Evolutionary conservation across 176 grass and related monocot genomes (phyloP), one percentile per base, ranked within the genome.

Genomic region (Olyra latifolia): DNA sequence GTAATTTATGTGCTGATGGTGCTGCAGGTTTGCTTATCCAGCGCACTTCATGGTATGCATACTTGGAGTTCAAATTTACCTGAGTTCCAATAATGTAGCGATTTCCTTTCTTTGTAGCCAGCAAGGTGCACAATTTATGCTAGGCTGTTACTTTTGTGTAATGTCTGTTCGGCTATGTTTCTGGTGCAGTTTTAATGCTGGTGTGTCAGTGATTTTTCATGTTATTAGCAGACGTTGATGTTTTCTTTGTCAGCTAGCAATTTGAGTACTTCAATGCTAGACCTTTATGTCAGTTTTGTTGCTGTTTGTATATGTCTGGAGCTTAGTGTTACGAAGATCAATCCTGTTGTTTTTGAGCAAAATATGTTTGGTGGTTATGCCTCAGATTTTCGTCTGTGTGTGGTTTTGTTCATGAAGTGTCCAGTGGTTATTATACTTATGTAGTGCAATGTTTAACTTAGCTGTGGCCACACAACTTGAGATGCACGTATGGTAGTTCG

Each of bases 1-100:
- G 64, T 71, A 5, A 39, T 67, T 7, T 40, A 0, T 83, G 69
- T 78, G 2, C 50, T 64, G 46, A 10, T 62, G 71, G 7, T 57
- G 24, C 46, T 72, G 54, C 65, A 85, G 87, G 77, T 81, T 65
- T 70, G 77, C 87, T 72, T 66, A 45, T 64, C 27, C 35, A 14
- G 42, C 19, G 8, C 32, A 56, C 16, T 44, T 76, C 20, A 40
- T 40, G 45, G 8, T n/a, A 48, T 52, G 22, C 63, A 52, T 47
- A 16, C 44, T 35, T 88, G 69, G 76, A 68, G 81, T 76, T 74
- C n/a, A 20, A 44, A 54, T 46, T 44, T 19, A 61, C 20, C 14
- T 1, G 44, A 74, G 38, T 62, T 56, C 7, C 38, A 64, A 20
- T 81, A 61, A 75, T 66, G 52, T 72, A 40, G 73, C 58, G 57